Evolutionary conservation across 352 stramenopile species (phyloP).

Genomic region (Globisporangium spinosum): DNA sequence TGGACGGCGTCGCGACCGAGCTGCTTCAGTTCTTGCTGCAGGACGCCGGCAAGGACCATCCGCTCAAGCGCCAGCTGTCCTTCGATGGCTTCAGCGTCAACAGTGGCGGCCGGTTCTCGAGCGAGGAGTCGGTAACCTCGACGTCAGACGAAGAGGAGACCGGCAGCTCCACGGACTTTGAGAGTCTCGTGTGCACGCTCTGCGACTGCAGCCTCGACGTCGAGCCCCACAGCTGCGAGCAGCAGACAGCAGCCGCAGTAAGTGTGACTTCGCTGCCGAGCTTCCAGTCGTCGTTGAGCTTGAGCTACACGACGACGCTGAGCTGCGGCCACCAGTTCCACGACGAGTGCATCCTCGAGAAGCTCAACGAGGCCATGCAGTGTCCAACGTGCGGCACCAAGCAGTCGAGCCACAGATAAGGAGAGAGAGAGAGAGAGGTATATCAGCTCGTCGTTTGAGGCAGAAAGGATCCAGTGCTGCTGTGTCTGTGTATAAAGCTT

Average conservation of each 20-base stretch:
- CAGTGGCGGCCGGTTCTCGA: background rate
- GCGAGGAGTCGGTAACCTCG: constrained; percentile 19
- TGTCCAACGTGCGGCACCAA: constrained; percentile 21
- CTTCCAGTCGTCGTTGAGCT: background rate
- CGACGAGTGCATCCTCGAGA: constrained; percentile 30
- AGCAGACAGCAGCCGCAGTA: background rate
- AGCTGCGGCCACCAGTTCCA: constrained; percentile 18
- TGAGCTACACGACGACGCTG: constrained; percentile 17
- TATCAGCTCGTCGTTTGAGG: background rate
- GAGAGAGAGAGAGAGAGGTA: background rate
- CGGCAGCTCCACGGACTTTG: constrained; percentile 9
- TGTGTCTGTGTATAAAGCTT: background rate
- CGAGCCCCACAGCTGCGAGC: constrained; percentile 8
- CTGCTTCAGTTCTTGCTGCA: constrained; percentile 23
- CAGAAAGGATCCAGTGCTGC: too few relatives aligned
- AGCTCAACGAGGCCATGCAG: constrained; percentile 20
- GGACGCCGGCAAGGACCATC: constrained; percentile 8
- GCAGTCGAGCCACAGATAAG: constrained; percentile 3
- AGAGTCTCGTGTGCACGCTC: constrained; percentile 11
- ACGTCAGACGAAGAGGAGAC: constrained; percentile 23
- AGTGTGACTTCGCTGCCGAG: background rate
- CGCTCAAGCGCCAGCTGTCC: background rate
- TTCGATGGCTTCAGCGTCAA: constrained; percentile 6
- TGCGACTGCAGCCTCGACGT: constrained; percentile 13
- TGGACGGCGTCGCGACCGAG: constrained; percentile 29